Conservation (phyloP, 2,329 filamentous ascomycete genomes). For the Myriosclerotinia scirpicola region DNA sequence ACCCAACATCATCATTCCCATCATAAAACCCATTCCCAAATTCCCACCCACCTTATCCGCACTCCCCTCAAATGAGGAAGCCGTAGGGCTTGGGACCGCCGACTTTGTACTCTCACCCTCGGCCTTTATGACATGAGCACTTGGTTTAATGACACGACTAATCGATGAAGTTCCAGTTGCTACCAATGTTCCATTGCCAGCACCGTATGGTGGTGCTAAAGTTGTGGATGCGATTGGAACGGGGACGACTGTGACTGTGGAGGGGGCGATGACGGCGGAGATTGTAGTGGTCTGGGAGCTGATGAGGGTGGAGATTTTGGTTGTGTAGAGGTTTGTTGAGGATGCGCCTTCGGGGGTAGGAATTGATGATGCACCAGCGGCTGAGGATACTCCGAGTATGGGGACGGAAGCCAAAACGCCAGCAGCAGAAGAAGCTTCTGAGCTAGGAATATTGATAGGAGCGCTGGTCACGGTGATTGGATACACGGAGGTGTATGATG, state of each 20-base stretch:
- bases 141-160: background rate
- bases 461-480: constrained; percentile 25
- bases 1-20: background rate
- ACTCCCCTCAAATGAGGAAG: background rate
- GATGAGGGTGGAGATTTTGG: background rate
- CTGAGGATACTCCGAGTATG: background rate
- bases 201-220: background rate
- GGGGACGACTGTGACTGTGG: constrained; percentile 9
- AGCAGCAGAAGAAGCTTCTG: background rate
- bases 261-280: background rate
- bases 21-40: background rate
- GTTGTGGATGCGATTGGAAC: background rate
- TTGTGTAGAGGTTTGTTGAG: background rate
- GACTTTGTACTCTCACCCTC: background rate
- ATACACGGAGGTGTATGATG: constrained; percentile 47
- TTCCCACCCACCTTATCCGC: background rate
- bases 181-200: background rate
- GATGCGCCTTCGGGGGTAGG: background rate
- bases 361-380: background rate
- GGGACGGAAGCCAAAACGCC: background rate
- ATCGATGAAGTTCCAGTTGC: background rate
- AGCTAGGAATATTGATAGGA: background rate
- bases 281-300: background rate
- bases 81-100: background rate
- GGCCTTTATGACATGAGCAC: background rate